Evolutionary conservation across 805 yeast genomes (phyloP).

Genomic region (Geotrichum ghanense): DNA sequence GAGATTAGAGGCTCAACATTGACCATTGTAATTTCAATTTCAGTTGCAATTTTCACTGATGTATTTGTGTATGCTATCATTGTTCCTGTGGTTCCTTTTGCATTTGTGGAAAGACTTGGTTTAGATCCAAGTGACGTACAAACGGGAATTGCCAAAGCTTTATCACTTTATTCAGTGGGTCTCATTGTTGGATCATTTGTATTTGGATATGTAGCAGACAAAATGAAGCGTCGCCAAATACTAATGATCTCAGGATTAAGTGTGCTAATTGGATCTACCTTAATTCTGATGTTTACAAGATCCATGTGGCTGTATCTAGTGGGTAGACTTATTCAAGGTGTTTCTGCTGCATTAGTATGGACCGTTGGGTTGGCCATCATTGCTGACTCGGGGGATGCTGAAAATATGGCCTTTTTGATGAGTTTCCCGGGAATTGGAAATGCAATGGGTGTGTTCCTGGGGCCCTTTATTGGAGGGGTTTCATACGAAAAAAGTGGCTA

Average conservation of each 20-base stretch:
- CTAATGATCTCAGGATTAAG: constrained; percentile 24
- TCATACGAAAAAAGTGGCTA: constrained; percentile 24
- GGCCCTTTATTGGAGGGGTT: constrained; percentile 28
- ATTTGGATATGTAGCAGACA: constrained; percentile 22
- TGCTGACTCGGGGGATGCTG: constrained; percentile 21
- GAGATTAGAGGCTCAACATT: constrained; percentile 12
- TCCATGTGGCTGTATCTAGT: constrained; percentile 17
- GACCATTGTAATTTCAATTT: constrained; percentile 19
- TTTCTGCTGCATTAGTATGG: constrained; percentile 26
- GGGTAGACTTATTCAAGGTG: constrained; percentile 25
- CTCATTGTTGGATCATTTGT: constrained; percentile 21
- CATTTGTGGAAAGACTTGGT: constrained; percentile 19
- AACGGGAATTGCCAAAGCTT: constrained; percentile 17
- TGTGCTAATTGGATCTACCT: constrained; percentile 22
- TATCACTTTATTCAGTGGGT: constrained; percentile 25
- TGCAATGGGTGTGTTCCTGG: constrained; percentile 22
- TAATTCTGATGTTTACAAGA: constrained; percentile 20
- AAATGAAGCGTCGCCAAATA: constrained; percentile 13
- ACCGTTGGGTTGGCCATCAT: constrained; percentile 26
- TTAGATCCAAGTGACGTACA: constrained; percentile 20
- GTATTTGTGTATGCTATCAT: constrained; percentile 23
- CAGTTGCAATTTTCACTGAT: constrained; percentile 25
- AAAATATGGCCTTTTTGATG: constrained; percentile 21
- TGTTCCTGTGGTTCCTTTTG: constrained; percentile 26
- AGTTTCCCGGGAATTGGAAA: constrained; percentile 22